Conservation (phyloP, 2,329 filamentous ascomycete genomes). For the Microcyclospora tardicrescens region DNA sequence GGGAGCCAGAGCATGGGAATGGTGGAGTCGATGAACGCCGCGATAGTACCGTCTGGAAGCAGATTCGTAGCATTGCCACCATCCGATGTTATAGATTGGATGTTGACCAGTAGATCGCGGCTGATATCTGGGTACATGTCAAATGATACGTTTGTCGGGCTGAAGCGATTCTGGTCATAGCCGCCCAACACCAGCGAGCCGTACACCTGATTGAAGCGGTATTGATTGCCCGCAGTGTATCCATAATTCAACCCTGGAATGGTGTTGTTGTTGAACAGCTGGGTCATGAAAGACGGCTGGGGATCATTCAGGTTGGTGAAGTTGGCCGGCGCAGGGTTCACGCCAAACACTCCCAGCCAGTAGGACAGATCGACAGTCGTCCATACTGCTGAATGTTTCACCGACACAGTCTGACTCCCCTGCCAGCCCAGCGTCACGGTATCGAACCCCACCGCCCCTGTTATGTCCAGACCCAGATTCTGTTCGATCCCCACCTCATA, state of each 20-base stretch:
- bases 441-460: conserved; percentile 21
- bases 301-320: conserved; percentile 23
- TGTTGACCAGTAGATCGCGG: conserved; percentile 22
- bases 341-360: conserved; percentile 23
- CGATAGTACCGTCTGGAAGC: conserved; percentile 18
- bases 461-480: conserved; percentile 36
- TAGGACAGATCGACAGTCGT: conserved; percentile 7
- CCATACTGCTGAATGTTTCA: conserved; percentile 13
- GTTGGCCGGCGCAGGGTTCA: conserved; percentile 24
- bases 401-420: conserved; percentile 16
- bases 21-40: conserved; percentile 49
- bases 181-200: conserved; percentile 28
- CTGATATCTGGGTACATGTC: conserved; percentile 19
- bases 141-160: conserved; percentile 19
- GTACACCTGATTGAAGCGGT: conserved; percentile 22
- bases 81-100: conserved; percentile 18
- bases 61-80: conserved; percentile 12
- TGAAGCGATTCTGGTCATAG: conserved; percentile 26
- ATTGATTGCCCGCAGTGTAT: conserved; percentile 27
- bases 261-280: conserved; percentile 18
- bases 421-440: conserved; percentile 24
- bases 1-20: conserved; percentile 54
- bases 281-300: conserved; percentile 23
- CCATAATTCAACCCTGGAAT: conserved; percentile 25
- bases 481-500: conserved; percentile 47